Evolutionary conservation across 768 basidiomycete species (phyloP), one percentile per base, ranked within the genome.

Genomic region (Paxillus rubicundulus): DNA sequence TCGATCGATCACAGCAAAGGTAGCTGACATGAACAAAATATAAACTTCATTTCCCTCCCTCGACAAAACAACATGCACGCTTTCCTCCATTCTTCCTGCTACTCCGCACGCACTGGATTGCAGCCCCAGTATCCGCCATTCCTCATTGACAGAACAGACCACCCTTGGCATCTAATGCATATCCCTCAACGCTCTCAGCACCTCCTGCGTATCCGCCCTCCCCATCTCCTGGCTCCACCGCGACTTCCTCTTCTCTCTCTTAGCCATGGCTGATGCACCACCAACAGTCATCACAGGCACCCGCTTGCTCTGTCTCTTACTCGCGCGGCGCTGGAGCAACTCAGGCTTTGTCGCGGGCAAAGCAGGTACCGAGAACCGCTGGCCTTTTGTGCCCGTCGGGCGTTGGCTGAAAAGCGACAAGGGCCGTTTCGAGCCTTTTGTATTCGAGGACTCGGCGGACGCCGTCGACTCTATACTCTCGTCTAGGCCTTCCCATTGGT

Each of bases 191-290:
- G 45, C 52, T 10, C 42, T 57, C 33, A 67, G 43, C 1, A 64
- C 47, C 37, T 62, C 62, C 42, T 62, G 64, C 13, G 60, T 66
- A 24, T 66, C 64, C 2, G 59, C 52, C 16, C 56, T 59, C 6
- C 36, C 49, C 51, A 61, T 8, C 43, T 63, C 60, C 47, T 16
- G 53, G 13, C 52, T 56, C 62, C 54, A 63, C 18, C 57, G 45
- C 7, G 53, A 56, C 16, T 14, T 13, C 39, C 57, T 49, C 42
- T 47, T 68, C n/a, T 50, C 66, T 45, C 44, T 55, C 49, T 48
- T 55, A 12, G 41, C 7, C 43, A 30, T 8, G 13, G 39, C 28
- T 5, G 45, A 10, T 7, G 24, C 28, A 30, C 32, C 38, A 9
- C 32, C 4, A 1, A 36, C 8, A 14, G 55, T 30, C 12, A 49